Percentiles rank a stretch among this genome's conserved stretches.
Conservation (phyloP, 208 protist genomes). For the Acanthamoeba healyi region DNA sequence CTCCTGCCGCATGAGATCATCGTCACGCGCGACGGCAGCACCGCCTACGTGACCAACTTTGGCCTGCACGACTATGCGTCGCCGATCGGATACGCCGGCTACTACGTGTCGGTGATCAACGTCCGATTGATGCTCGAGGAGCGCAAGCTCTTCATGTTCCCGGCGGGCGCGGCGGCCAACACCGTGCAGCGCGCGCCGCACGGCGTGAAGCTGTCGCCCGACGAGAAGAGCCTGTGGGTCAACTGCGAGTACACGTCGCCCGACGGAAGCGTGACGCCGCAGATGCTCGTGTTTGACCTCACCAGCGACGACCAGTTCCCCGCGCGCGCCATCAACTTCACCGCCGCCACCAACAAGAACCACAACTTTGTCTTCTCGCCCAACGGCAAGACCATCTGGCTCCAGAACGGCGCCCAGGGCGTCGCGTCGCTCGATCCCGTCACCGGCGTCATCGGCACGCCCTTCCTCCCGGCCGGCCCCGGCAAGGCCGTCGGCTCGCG, state of each 20-base stretch:
- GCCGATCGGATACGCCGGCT: not conserved
- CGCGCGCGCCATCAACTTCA: not conserved
- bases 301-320: slow-evolving; percentile 8
- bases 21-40: not conserved
- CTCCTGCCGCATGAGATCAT: slow-evolving; percentile 31
- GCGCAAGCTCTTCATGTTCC: slow-evolving; percentile 1
- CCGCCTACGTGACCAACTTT: slow-evolving; percentile 1
- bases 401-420: slow-evolving; percentile 32
- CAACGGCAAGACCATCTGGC: slow-evolving; percentile 3
- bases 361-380: slow-evolving; percentile 54
- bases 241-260: slow-evolving; percentile 25
- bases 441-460: not conserved
- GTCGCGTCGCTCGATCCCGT: not conserved
- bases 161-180: not conserved
- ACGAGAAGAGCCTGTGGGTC: slow-evolving; percentile 34
- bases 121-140: not conserved
- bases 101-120: slow-evolving; percentile 21
- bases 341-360: slow-evolving; percentile 2
- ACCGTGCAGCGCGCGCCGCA: slow-evolving; percentile 24
- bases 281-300: slow-evolving; percentile 42
- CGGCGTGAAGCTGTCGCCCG: slow-evolving; percentile 19
- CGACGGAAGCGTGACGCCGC: not conserved
- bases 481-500: not conserved
- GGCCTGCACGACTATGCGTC: slow-evolving; percentile 39
- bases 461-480: not conserved